Base-by-base conservation (phyloP, 1,284 basidiomycete genomes). In the Leccinum angustisporum region DNA sequence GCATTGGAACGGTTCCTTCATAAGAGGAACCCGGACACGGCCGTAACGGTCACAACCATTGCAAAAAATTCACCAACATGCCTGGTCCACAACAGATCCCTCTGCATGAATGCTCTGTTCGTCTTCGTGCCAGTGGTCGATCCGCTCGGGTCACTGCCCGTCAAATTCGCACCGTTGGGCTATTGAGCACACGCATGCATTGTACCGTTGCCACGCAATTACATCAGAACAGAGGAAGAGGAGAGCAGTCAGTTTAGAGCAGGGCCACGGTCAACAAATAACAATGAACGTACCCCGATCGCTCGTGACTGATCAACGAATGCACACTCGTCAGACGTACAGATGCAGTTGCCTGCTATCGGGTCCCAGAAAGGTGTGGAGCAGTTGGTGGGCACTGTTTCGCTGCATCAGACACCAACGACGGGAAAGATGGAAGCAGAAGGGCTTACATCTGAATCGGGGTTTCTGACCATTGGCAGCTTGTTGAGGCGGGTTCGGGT, bases 301-400 rank as follows among this genome's bases (percentile, higher is more conserved):
- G 88, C 83, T 61, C 86, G 78, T 11, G 87, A 84, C 57, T 80
- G 73, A 67, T 92, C 89, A 5, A 73, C 74, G 73, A 91, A 92
- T 2, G 80, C 76, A 73, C 90, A 92, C 1, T 74, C 76, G 56
- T 65, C 67, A 2, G 82, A 80, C 1, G 75, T 80, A 75, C 89
- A 92, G 58, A 87, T 76, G 67, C 90, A 92, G 56, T 80, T 75
- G 67, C 84, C 86, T 27, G 68, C 79, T 61, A 91, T 82, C 5
- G 90, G 90, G 74, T 91, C 89, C 88, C 87, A 91, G 80, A 90
- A 91, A 2, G 89, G 80, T 7, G 90, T 92, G 9, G 86, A 87
- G 75, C 91, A 93, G 78, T 91, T 90, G 9, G 80, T 65, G 6
- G 91, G 85, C 14, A 91, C 86, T 88, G 61, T 54, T 18, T 46